These are phyloP conservation scores for Fraxinus floribunda DNA, from an alignment of 305 asterid genomes.

Conservation along the genomic window DNA sequence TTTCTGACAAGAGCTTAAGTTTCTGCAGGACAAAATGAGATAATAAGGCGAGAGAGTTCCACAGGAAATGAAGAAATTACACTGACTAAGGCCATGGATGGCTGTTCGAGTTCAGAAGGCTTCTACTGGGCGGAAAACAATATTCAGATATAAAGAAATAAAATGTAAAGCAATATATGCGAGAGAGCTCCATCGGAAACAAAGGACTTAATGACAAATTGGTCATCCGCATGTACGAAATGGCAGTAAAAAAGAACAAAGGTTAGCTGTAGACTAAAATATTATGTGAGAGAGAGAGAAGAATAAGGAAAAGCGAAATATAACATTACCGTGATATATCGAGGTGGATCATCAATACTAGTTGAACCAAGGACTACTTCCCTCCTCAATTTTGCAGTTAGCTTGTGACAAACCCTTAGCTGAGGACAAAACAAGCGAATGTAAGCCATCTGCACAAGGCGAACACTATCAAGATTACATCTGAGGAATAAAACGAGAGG, in stretches of 20 bases:
- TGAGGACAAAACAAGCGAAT: constrained; percentile 32
- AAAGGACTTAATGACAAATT: background rate
- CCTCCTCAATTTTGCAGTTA: constrained; percentile 77
- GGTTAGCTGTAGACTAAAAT: background rate
- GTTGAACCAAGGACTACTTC: constrained; percentile 96
- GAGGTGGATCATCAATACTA: constrained; percentile 87
- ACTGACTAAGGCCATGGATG: background rate
- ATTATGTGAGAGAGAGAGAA: background rate
- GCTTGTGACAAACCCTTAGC: constrained; percentile 97
- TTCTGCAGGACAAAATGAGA: constrained; percentile 50
- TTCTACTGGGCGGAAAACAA: background rate
- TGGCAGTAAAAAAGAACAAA: background rate
- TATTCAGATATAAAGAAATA: background rate
- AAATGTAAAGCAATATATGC: background rate
- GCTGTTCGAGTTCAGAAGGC: background rate
- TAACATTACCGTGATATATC: constrained; percentile 66
- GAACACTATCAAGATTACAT: background rate
- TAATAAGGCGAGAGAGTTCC: background rate
- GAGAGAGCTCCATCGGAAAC: background rate
- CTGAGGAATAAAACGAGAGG: constrained; percentile 11
- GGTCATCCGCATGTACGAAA: background rate
- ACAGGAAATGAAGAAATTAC: background rate
- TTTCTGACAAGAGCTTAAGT: constrained; percentile 73
- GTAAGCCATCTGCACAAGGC: constrained; percentile 20
- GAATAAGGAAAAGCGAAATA: background rate